phyloP scores from a whole-genome alignment of 306 rosid genomes.

The Fragaria iinumae region DNA sequence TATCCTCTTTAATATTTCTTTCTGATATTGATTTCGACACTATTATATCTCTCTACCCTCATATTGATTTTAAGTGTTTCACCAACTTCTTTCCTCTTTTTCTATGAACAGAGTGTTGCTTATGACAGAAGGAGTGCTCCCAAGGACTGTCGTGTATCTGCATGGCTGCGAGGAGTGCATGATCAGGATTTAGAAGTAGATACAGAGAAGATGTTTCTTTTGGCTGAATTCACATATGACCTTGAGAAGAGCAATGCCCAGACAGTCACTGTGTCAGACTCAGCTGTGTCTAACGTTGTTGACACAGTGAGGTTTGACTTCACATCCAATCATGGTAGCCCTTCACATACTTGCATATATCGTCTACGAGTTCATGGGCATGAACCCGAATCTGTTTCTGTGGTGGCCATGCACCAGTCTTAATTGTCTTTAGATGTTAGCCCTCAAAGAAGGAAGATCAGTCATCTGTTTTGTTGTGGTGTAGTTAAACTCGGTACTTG shows the following conservation, averaged over 20 bases:
- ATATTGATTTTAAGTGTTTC: background rate
- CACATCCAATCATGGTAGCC: conserved; percentile 81
- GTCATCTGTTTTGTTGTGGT: conserved; percentile 27
- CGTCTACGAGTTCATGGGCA: conserved; percentile 89
- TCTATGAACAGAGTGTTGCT: conserved; percentile 71
- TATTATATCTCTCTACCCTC: background rate
- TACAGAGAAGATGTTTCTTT: conserved; percentile 45
- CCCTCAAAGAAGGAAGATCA: background rate
- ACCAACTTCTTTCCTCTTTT: background rate
- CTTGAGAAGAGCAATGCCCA: conserved; percentile 97
- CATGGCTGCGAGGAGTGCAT: conserved; percentile 64
- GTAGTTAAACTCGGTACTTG: conserved; percentile 27
- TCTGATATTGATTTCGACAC: background rate
- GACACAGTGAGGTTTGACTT: conserved; percentile 81
- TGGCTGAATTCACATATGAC: conserved; percentile 69
- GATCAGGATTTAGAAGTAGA: conserved; percentile 31
- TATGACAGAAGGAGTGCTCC: conserved; percentile 88
- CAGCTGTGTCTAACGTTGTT: conserved; percentile 39
- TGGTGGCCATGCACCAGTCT: conserved; percentile 51
- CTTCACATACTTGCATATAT: conserved; percentile 91
- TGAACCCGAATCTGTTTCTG: conserved; percentile 59
- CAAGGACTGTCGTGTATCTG: conserved; percentile 82
- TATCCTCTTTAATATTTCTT: background rate
- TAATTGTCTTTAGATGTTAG: conserved; percentile 15
- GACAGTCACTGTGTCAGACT: conserved; percentile 55